phyloP scores from a whole-genome alignment of 202 grass and related monocot genomes.

The Musa balbisiana region DNA sequence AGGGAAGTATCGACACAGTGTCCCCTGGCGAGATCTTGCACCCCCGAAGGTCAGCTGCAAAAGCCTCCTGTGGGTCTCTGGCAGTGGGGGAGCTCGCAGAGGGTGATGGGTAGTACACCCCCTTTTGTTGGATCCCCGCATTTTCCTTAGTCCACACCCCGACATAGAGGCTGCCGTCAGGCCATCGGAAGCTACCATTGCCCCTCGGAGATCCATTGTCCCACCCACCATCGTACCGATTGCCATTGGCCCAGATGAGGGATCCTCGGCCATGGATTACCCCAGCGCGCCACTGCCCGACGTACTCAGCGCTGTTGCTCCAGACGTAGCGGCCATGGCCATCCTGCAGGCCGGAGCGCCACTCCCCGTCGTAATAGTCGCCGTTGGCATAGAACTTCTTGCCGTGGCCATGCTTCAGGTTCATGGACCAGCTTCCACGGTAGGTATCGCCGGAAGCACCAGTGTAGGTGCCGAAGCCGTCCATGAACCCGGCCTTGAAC shows the following conservation, averaged over 20 bases:
- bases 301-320: slow-evolving; percentile 12
- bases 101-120: slow-evolving; percentile 9
- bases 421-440: slow-evolving; percentile 18
- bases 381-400: slow-evolving; percentile 18
- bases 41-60: background rate
- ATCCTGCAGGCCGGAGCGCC: slow-evolving; percentile 18
- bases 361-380: slow-evolving; percentile 22
- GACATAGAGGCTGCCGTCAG: slow-evolving; percentile 14
- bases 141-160: slow-evolving; percentile 5
- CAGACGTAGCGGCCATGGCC: slow-evolving; percentile 23
- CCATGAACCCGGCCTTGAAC: slow-evolving; percentile 26
- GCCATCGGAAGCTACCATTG: slow-evolving; percentile 12
- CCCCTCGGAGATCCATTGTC: slow-evolving; percentile 2
- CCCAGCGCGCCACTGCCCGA: slow-evolving; percentile 7
- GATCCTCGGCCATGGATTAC: slow-evolving; percentile 1
- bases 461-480: slow-evolving; percentile 14
- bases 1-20: slow-evolving; percentile 41
- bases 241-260: slow-evolving; percentile 14
- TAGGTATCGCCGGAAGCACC: slow-evolving; percentile 9
- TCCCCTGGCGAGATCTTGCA: slow-evolving; percentile 34
- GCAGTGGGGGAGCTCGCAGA: slow-evolving; percentile 5
- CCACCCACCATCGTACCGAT: slow-evolving; percentile 20
- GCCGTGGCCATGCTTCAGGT: slow-evolving; percentile 18
- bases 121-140: slow-evolving; percentile 3
- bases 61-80: slow-evolving; percentile 8